Evolutionary conservation across 192 early-diverging fungal genomes (phyloP).

Genomic region (Mortierella alpina): DNA sequence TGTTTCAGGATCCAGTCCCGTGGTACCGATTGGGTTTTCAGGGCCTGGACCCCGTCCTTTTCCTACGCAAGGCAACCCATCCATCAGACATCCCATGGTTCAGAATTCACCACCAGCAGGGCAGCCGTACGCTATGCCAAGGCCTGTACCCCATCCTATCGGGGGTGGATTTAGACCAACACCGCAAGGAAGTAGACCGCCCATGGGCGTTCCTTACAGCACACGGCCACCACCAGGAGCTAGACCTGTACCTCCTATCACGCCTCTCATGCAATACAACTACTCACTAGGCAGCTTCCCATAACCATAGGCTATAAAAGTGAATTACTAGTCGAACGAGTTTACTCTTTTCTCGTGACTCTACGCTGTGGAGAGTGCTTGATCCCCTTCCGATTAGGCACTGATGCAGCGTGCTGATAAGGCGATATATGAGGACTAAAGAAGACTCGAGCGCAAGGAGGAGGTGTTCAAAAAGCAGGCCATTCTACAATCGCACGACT

Average conservation of each 20-base stretch:
- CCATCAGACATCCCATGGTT: neutral
- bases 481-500: too few relatives aligned
- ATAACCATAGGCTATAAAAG: neutral
- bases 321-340: too few relatives aligned
- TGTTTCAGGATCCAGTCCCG: neutral
- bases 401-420: too few relatives aligned
- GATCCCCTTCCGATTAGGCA: too few relatives aligned
- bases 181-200: neutral
- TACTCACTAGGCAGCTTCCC: conserved; percentile 35
- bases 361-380: too few relatives aligned
- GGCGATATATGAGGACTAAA: too few relatives aligned
- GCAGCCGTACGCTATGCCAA: conserved; percentile 8
- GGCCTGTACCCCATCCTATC: conserved; percentile 26
- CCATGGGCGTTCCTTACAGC: conserved; percentile 6
- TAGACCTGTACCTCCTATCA: neutral
- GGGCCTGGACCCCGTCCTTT: neutral
- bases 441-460: too few relatives aligned
- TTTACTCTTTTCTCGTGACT: too few relatives aligned
- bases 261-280: conserved; percentile 36
- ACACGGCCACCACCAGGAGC: conserved; percentile 3
- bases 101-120: conserved; percentile 25
- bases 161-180: conserved; percentile 5
- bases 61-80: neutral
- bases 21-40: neutral
- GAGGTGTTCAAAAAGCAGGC: too few relatives aligned